These are phyloP conservation scores for Artemisia argyi DNA, from an alignment of 129 eudicot genomes.

Conservation along the genomic window DNA sequence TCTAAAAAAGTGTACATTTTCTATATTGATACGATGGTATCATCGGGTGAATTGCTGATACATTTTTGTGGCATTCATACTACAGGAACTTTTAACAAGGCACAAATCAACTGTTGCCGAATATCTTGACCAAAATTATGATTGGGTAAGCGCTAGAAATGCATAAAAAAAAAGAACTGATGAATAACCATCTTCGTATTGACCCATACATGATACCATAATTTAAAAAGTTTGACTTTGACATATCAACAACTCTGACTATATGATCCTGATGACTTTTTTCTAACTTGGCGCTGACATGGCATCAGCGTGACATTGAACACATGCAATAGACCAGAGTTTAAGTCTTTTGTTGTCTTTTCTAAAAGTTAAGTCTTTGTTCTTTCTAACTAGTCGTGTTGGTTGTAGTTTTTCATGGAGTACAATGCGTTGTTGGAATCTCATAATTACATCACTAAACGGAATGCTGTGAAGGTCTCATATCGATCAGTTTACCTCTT, in stretches of 20 bases:
- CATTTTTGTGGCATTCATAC: conserved; percentile 6
- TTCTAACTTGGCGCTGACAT: too few species aligned
- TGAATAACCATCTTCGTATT: too few species aligned
- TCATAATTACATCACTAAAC: conserved; percentile 65
- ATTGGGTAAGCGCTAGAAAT: conserved; percentile 57
- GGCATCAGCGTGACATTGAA: too few species aligned
- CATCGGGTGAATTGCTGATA: background rate
- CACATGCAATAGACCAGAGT: too few species aligned
- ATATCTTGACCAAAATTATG: conserved; percentile 78
- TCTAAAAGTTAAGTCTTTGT: too few species aligned
- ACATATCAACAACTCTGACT: too few species aligned
- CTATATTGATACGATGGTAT: background rate
- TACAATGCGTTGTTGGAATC: conserved; percentile 63
- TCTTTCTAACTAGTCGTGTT: conserved; percentile 27
- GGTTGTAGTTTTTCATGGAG: conserved; percentile 58
- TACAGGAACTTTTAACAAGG: conserved; percentile 88
- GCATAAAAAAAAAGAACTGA: background rate
- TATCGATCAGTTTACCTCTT: background rate
- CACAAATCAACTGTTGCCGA: conserved; percentile 90
- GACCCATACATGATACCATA: too few species aligned
- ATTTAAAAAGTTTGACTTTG: too few species aligned
- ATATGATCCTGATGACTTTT: too few species aligned
- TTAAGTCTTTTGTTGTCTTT: too few species aligned
- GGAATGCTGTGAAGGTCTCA: conserved; percentile 76
- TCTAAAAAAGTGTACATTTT: background rate